A percentile compares a stretch with the other conserved stretches of the same genome.
Evolutionary conservation across 139 green algal species (phyloP).

Genomic region (Diplosphaera chodatii): DNA sequence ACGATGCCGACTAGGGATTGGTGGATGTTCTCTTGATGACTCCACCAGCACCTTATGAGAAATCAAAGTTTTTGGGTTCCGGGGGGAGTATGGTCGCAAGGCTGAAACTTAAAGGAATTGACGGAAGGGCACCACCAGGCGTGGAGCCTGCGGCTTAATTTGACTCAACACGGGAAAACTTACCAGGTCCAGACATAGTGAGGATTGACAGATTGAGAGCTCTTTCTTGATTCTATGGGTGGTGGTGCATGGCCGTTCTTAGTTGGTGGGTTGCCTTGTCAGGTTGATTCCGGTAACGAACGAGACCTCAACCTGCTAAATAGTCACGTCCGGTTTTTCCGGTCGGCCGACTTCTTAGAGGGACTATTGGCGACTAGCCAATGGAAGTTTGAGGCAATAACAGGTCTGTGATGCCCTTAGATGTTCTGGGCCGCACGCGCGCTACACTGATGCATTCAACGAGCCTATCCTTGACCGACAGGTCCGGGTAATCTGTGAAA

Average conservation of each 20-base stretch:
- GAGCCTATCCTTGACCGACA: slow-evolving; percentile 87
- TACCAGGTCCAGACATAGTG: slow-evolving; percentile 93
- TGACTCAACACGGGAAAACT: slow-evolving; percentile 95
- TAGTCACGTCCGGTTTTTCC: slow-evolving; percentile 72
- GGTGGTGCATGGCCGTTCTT: slow-evolving; percentile 65
- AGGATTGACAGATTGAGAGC: slow-evolving; percentile 94
- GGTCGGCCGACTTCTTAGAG: slow-evolving; percentile 87
- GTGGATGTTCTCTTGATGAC: slow-evolving; percentile 94
- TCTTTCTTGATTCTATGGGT: slow-evolving; percentile 95
- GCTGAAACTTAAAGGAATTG: slow-evolving; percentile 95
- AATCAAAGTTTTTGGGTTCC: slow-evolving; percentile 98
- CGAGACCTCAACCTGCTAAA: slow-evolving; percentile 96
- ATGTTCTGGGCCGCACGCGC: slow-evolving; percentile 98
- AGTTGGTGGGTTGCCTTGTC: slow-evolving; percentile 94
- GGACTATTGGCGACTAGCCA: slow-evolving; percentile 90
- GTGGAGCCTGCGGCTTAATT: slow-evolving; percentile 94
- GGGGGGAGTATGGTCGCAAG: slow-evolving; percentile 94
- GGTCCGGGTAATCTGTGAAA: slow-evolving; percentile 88
- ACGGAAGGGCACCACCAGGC: slow-evolving; percentile 93
- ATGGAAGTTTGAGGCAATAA: slow-evolving; percentile 98
- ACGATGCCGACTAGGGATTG: slow-evolving; percentile 99
- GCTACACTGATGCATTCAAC: slow-evolving; percentile 97
- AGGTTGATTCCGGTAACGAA: slow-evolving; percentile 97
- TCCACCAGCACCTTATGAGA: slow-evolving; percentile 96
- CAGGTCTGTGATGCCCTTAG: slow-evolving; percentile 99